A percentile compares a stretch with the other conserved stretches of the same genome.
Evolutionary conservation across 2,329 filamentous ascomycete genomes (phyloP).

Genomic region (Talaromyces atroroseus): DNA sequence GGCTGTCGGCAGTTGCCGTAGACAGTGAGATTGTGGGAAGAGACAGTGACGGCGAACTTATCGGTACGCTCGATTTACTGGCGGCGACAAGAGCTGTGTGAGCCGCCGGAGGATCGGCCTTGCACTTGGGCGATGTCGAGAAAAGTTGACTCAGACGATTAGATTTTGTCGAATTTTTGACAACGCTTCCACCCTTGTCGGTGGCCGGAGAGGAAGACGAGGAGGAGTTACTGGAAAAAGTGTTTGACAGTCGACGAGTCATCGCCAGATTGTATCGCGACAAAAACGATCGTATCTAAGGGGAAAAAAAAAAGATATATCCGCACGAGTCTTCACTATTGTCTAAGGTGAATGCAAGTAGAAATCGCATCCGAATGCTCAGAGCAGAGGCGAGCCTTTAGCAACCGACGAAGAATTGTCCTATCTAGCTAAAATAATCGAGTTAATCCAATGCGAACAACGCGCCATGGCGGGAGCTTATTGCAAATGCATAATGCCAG

Average conservation of each 20-base stretch:
- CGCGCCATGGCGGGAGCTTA: not conserved
- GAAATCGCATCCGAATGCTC: not conserved
- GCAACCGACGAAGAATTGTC: not conserved
- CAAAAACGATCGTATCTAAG: not conserved
- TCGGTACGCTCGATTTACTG: conserved; percentile 55
- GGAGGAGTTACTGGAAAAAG: conserved; percentile 49
- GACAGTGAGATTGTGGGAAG: conserved; percentile 90
- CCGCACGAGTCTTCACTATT: not conserved
- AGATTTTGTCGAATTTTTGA: conserved; percentile 54
- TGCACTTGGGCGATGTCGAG: conserved; percentile 70
- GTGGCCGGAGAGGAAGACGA: conserved; percentile 36
- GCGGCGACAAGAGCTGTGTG: conserved; percentile 62
- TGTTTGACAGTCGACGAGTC: conserved; percentile 58
- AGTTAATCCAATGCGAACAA: not conserved
- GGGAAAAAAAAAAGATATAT: not conserved
- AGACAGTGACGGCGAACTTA: conserved; percentile 67
- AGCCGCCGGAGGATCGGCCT: conserved; percentile 51
- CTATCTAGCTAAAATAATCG: not conserved
- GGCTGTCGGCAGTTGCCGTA: conserved; percentile 71
- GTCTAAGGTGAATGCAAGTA: not conserved
- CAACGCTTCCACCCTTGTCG: conserved; percentile 50
- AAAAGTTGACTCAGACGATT: conserved; percentile 80
- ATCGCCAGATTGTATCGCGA: conserved; percentile 40
- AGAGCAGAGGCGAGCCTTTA: not conserved
- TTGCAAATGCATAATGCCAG: not conserved